Evolutionary conservation across 352 stramenopile genomes (phyloP).

Genomic region (Nothophytophthora sp.): DNA sequence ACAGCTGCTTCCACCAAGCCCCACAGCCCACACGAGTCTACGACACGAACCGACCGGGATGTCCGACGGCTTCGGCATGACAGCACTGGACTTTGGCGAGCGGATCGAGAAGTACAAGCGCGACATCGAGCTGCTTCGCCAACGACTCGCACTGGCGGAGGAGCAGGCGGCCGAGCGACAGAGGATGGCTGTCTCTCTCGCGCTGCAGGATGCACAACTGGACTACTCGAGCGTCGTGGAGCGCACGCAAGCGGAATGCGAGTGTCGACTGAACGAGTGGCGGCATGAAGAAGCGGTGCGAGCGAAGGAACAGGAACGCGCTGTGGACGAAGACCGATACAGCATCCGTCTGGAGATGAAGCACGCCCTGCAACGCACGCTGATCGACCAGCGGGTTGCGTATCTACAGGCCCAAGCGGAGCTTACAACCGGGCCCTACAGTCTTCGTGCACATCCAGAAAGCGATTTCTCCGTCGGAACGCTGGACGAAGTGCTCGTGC

Average conservation of each 20-base stretch:
- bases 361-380: slow-evolving; percentile 52
- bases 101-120: slow-evolving; percentile 68
- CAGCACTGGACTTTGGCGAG: slow-evolving; percentile 22
- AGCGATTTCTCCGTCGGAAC: slow-evolving; percentile 49
- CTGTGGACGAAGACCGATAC: slow-evolving; percentile 68
- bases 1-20: slow-evolving; percentile 15
- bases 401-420: slow-evolving; percentile 43
- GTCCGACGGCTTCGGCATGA: not conserved
- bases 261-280: slow-evolving; percentile 52
- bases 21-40: slow-evolving; percentile 1
- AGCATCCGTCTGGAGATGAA: slow-evolving; percentile 67
- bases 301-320: slow-evolving; percentile 48
- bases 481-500: slow-evolving; percentile 64
- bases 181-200: slow-evolving; percentile 48
- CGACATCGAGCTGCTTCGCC: slow-evolving; percentile 62
- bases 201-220: slow-evolving; percentile 43
- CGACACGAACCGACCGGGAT: not conserved
- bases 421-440: not conserved
- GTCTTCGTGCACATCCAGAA: slow-evolving; percentile 5
- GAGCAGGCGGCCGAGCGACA: slow-evolving; percentile 57
- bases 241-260: slow-evolving; percentile 47
- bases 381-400: slow-evolving; percentile 66
- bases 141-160: slow-evolving; percentile 51
- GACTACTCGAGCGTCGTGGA: slow-evolving; percentile 52
- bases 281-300: slow-evolving; percentile 54